Conservation (phyloP, 805 yeast genomes). For the Saturnispora sanitii region DNA sequence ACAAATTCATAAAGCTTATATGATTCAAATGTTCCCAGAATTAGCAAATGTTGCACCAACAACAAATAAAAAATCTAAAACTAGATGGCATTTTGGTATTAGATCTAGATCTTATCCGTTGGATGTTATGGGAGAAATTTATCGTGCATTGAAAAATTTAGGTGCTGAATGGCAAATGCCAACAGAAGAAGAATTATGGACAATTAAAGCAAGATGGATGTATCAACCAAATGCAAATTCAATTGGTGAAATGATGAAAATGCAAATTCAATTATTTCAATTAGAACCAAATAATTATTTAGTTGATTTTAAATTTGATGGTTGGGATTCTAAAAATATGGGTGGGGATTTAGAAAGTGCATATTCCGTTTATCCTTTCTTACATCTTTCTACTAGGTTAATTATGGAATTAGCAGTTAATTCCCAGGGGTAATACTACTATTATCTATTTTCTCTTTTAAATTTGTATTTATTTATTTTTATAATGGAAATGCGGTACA, state of each 20-base stretch:
- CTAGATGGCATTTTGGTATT: conserved; percentile 98
- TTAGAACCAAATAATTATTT: conserved; percentile 91
- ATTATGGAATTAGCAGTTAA: conserved; percentile 97
- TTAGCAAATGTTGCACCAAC: conserved; percentile 34
- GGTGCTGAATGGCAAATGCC: conserved; percentile 99
- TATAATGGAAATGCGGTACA: too few species aligned
- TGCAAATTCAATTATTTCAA: conserved; percentile 94
- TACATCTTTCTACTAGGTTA: conserved; percentile 82
- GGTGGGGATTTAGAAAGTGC: conserved; percentile 71
- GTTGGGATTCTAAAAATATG: conserved; percentile 63
- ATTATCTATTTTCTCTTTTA: too few species aligned
- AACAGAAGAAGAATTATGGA: conserved; percentile 91
- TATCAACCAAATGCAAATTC: conserved; percentile 36
- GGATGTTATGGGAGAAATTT: conserved; percentile 98
- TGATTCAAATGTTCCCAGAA: conserved; percentile 41
- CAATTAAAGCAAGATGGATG: conserved; percentile 90
- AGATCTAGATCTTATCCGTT: conserved; percentile 91
- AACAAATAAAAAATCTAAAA: conserved; percentile 72
- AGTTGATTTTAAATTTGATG: conserved; percentile 96
- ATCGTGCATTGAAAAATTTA: conserved; percentile 81
- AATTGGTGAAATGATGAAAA: conserved; percentile 78
- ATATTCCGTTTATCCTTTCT: conserved; percentile 91
- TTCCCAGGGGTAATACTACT: conserved; percentile 47
- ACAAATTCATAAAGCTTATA: conserved; percentile 85
- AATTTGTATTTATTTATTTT: too few species aligned